These are phyloP conservation scores for Cryphonectria nitschkei DNA, from an alignment of 2,329 filamentous ascomycete species.

Conservation along the genomic window DNA sequence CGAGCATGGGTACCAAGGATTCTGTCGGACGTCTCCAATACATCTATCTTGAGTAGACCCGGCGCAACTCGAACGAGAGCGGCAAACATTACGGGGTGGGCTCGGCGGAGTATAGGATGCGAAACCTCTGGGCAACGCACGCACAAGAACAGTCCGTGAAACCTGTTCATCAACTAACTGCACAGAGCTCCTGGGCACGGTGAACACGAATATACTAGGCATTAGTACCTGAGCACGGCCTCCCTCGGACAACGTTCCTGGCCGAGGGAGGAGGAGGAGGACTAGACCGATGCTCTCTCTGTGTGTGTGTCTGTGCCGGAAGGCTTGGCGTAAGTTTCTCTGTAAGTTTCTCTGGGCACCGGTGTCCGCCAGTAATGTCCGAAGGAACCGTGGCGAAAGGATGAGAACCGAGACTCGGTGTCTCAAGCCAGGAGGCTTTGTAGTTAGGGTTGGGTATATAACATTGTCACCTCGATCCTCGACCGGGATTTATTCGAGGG, in stretches of 20 bases:
- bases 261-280: background rate
- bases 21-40: background rate
- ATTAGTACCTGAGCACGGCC: background rate
- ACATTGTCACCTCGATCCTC: background rate
- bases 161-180: background rate
- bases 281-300: background rate
- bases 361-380: conserved; percentile 29
- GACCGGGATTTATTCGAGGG: background rate
- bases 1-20: background rate
- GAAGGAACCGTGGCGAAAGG: conserved; percentile 8
- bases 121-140: background rate
- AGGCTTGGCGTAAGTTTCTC: conserved; percentile 1
- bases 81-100: background rate
- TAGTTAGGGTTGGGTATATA: conserved; percentile 18
- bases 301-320: background rate
- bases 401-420: background rate
- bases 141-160: background rate
- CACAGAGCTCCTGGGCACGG: background rate
- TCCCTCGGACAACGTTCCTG: background rate
- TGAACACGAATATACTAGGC: background rate
- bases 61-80: background rate
- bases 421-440: background rate
- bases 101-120: background rate
- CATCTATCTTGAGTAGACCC: background rate
- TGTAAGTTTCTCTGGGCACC: conserved; percentile 14